Conservation (phyloP, 352 stramenopile genomes). For the Thraustochytrium striatum region DNA sequence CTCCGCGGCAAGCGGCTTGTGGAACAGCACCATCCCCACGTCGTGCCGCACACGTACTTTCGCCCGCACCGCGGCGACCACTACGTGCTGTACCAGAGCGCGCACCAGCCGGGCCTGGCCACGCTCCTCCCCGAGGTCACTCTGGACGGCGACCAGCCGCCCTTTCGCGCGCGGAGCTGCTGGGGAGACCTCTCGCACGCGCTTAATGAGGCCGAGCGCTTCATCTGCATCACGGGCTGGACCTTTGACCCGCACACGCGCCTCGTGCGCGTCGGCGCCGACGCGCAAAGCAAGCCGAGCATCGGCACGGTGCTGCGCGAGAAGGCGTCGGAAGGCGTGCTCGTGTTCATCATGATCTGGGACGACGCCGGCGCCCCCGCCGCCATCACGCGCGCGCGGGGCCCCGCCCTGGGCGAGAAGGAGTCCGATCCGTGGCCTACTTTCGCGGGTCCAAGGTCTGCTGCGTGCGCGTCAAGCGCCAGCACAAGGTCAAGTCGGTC, state of each 20-base stretch:
- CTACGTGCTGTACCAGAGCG: constrained; percentile 38
- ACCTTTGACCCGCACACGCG: constrained; percentile 19
- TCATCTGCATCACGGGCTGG: constrained; percentile 43
- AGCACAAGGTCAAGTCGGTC: too few relatives aligned
- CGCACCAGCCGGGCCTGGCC: constrained; percentile 31
- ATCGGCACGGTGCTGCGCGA: constrained; percentile 24
- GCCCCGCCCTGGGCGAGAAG: background rate
- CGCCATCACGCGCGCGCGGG: background rate
- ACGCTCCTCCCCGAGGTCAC: constrained; percentile 33
- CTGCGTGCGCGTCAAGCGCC: background rate
- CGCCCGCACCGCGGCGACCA: constrained; percentile 25
- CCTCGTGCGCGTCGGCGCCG: constrained; percentile 16
- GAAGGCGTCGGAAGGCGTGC: constrained; percentile 29
- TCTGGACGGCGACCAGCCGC: constrained; percentile 3
- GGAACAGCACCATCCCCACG: background rate
- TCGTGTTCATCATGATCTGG: constrained; percentile 42
- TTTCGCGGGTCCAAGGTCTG: background rate
- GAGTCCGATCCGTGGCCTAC: background rate
- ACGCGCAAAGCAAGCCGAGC: constrained; percentile 9
- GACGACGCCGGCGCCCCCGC: background rate
- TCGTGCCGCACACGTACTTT: constrained; percentile 37
- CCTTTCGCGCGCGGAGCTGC: constrained; percentile 33
- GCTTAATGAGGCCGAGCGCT: constrained; percentile 26
- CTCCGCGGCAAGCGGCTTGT: background rate
- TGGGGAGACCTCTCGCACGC: constrained; percentile 36